Evolutionary conservation across 441 rosid genomes (phyloP).

Genomic region (Bruguiera hainesii): DNA sequence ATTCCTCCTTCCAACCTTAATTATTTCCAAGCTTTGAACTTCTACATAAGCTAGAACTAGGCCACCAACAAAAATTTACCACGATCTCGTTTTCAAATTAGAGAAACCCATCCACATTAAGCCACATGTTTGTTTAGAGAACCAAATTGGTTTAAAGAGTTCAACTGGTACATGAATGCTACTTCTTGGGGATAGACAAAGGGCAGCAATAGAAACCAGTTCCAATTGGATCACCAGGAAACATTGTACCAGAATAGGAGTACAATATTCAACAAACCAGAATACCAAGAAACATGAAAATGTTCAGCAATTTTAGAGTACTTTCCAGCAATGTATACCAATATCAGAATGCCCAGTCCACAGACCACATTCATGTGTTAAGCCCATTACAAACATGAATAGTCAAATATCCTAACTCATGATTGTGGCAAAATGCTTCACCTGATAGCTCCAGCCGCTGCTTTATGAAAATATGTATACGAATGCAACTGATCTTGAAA

Average conservation of each 20-base stretch:
- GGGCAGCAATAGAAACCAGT: no score
- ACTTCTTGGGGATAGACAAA: neutral
- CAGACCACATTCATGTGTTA: neutral
- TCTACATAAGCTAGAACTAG: no score
- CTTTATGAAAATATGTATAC: conserved; percentile 89
- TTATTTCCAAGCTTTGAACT: neutral
- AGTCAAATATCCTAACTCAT: neutral
- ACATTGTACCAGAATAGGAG: neutral
- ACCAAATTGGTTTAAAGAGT: neutral
- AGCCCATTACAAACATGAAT: conserved; percentile 2
- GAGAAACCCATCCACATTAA: neutral
- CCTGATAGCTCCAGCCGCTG: conserved; percentile 97
- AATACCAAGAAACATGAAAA: neutral
- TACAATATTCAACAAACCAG: neutral
- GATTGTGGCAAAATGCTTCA: conserved; percentile 24
- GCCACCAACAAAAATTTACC: neutral
- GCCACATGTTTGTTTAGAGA: no score
- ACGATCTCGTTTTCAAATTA: neutral
- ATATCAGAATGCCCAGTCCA: no score
- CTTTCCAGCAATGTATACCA: neutral
- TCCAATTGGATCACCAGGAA: no score
- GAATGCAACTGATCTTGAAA: conserved; percentile 97
- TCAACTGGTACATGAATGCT: conserved; percentile 4
- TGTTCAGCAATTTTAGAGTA: neutral
- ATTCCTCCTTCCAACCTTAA: neutral